Base-by-base conservation (phyloP, 192 early-diverging fungal genomes). In the Backusella mclennaniae region DNA sequence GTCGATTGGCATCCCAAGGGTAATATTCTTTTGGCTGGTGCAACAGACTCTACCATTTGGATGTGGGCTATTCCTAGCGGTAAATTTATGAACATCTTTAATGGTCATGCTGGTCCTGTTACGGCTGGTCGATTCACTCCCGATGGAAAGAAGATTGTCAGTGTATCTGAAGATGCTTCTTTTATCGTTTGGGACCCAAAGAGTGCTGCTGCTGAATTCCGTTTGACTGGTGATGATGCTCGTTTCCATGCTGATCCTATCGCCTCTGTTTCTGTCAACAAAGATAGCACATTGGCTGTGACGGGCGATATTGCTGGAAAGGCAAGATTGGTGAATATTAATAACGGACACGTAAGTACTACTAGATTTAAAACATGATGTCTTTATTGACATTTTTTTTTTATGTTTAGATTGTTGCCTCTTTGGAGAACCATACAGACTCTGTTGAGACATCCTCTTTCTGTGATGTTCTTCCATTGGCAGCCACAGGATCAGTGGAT, bases 1-100 rank as follows among this genome's bases (percentile, higher is more conserved):
- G 66, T 98, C 23, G 82, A 93, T 77, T 99, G 98, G 98, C 98
- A 99, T 83, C 96, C 96, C 7, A 89, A 94, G 74, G 98, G 98
- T 69, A 90, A 91, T 73, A 92, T 98, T 14, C 74, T 99, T 17
- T 79, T 99, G 31, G 94, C 94, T n/a, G 97, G 96, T 23, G 88
- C 92, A 38, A 85, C 86, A 56, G 98, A 99, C 83, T 92, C 90
- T 2, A 95, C 94, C 6, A 78, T 98, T 69, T 99, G 97, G 97
- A 98, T 99, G 97, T 98, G 98, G 98, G 85, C 85, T 23, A 77
- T 96, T 81, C 97, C 96, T 1, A 87, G 82, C 3, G 96, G 96
- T 46, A 89, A 89, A 42, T 95, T 94, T 79, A 98, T 99, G 96
- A 93, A 94, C 71, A 93, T 98, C 19, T 98, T 99, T 74, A 90